Percentiles rank a stretch among this genome's conserved stretches.
These are phyloP conservation scores for Elaeis oleifera DNA, from an alignment of 202 grass and related monocot genomes.

Conservation along the genomic window DNA sequence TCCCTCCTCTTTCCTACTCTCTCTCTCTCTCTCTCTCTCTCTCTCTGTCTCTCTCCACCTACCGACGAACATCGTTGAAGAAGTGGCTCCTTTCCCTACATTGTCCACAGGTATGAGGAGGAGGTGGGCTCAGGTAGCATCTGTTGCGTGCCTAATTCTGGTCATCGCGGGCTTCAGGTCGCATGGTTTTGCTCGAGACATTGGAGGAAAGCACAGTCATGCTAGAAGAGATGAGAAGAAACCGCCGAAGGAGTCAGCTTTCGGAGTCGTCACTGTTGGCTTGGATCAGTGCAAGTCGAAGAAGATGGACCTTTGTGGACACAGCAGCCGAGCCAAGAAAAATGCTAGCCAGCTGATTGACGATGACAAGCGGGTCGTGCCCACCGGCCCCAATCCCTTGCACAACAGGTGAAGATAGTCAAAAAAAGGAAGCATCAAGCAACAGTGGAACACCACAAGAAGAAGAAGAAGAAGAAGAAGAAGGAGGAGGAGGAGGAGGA, in stretches of 20 bases:
- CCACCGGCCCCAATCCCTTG: slow-evolving; percentile 82
- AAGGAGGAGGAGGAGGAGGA: not conserved
- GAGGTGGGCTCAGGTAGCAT: slow-evolving; percentile 40
- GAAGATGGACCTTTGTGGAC: not conserved
- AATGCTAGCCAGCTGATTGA: slow-evolving; percentile 27
- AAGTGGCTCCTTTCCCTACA: not conserved
- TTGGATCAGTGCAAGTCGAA: no score
- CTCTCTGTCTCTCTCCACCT: no score
- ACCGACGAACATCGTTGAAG: no score
- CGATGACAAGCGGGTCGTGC: slow-evolving; percentile 56
- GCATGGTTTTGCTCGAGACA: slow-evolving; percentile 24
- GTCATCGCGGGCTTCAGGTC: slow-evolving; percentile 33
- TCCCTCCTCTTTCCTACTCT: not conserved
- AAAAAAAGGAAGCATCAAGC: not conserved
- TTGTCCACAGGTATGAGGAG: slow-evolving; percentile 26
- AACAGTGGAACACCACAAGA: slow-evolving; percentile 35
- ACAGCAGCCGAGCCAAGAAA: not conserved
- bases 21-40: not conserved
- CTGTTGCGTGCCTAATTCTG: slow-evolving; percentile 55
- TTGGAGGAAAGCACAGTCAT: slow-evolving; percentile 1
- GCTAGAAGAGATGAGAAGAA: not conserved
- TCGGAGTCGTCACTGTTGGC: not conserved
- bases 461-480: slow-evolving; percentile 14
- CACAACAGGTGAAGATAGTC: slow-evolving; percentile 54
- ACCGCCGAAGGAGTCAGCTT: not conserved